Percentiles rank a stretch among this genome's conserved stretches.
Evolutionary conservation across 495 filamentous ascomycete species (phyloP).

Genomic region (Xylaria nigripes): DNA sequence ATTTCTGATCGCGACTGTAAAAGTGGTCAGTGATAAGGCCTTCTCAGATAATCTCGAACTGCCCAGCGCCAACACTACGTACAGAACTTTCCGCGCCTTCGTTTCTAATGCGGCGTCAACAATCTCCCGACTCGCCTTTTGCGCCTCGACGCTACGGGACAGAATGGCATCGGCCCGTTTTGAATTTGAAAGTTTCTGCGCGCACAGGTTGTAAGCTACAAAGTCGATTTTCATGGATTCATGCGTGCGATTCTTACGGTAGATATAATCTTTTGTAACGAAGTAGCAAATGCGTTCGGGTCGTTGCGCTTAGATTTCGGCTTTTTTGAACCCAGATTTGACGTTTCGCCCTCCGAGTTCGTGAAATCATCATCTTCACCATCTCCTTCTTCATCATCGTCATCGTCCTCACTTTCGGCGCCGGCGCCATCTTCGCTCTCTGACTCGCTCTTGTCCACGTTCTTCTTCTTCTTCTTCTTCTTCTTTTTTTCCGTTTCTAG

Average conservation of each 20-base stretch:
- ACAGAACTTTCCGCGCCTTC: constrained; percentile 53
- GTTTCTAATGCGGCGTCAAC: constrained; percentile 70
- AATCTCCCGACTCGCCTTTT: constrained; percentile 54
- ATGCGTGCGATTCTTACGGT: constrained; percentile 30
- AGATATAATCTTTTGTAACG: constrained; percentile 81
- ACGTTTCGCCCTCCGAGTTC: constrained; percentile 25
- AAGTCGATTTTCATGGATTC: neutral
- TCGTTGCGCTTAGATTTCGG: constrained; percentile 73
- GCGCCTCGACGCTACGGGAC: constrained; percentile 63
- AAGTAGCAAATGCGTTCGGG: constrained; percentile 78
- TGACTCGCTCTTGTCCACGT: constrained; percentile 21
- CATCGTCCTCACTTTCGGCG: constrained; percentile 15
- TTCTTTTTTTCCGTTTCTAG: constrained; percentile 20
- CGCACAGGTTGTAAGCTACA: neutral
- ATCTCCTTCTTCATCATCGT: constrained; percentile 31
- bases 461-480: constrained; percentile 28
- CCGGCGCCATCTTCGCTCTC: constrained; percentile 25
- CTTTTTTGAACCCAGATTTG: constrained; percentile 34
- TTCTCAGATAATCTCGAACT: neutral
- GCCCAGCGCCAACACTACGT: neutral
- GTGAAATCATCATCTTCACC: constrained; percentile 27
- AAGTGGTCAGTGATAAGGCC: neutral
- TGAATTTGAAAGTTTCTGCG: constrained; percentile 62
- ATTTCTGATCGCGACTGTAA: constrained; percentile 75
- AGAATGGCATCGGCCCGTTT: constrained; percentile 83